Base-by-base conservation (phyloP, 345 rosid genomes). In the Anacardium occidentale region DNA sequence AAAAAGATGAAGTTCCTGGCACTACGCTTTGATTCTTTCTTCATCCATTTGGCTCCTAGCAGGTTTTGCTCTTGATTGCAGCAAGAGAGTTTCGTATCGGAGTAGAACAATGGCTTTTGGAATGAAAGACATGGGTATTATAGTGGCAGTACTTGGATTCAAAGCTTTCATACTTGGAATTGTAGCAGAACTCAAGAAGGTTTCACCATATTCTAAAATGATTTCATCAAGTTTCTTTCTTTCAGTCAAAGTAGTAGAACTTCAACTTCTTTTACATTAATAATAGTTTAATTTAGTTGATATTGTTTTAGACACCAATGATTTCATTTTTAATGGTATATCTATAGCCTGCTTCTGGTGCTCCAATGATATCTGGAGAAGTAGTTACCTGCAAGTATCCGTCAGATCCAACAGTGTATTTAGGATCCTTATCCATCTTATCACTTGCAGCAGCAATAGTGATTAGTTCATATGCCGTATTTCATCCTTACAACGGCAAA, bases 401-500 rank as follows among this genome's bases (percentile, higher is more conserved):
- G 63, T 62, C 77, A 7, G 84, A 81, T 44, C 74, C 79, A 5
- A 58, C 79, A 0, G 59, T 78, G 15, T 45, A 56, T 40, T 42
- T 76, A 20, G 82, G 82, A 11, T 78, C 47, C 69, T 52, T 78
- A 7, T 78, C 82, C 11, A 25, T 70, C 44, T 59, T 29, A 59
- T 53, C 22, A 75, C 72, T 32, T 76, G 3, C 32, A 3, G 32
- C 32, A 29, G 84, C 82, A 72, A 71, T 73, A 0, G 34, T 70
- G 18, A 40, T 47, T 12, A 74, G 82, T n/a, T 70, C 52, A 18
- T 24, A 21, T 40, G 75, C 78, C 6, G 48, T 78, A 7, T 74
- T 78, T 25, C 76, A 73, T 57, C 78, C 76, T 32, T 78, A 82
- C 55, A 73, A 62, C 4, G 78, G 78, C 37, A 82, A 68, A 75